These are phyloP conservation scores for Aspergillus funiculosus DNA, from an alignment of 495 filamentous ascomycete species.

Conservation along the genomic window DNA sequence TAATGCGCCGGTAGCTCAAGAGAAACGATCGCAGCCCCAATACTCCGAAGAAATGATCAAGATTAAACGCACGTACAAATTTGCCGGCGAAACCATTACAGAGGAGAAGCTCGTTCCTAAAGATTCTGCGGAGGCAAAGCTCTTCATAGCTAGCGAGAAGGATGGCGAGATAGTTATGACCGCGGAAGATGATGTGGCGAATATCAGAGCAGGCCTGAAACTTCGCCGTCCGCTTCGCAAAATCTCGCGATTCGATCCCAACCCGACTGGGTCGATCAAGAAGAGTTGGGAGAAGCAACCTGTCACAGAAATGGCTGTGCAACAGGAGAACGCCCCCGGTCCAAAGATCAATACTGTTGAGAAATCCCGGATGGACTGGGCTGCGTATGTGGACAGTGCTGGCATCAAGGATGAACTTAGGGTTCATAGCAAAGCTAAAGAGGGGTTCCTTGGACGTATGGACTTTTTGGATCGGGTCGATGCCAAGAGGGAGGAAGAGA, in stretches of 20 bases:
- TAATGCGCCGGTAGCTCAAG: not conserved
- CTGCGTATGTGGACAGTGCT: constrained; percentile 83
- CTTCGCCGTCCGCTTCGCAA: constrained; percentile 63
- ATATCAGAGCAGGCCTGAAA: constrained; percentile 19
- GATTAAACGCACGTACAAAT: constrained; percentile 85
- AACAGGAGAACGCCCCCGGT: constrained; percentile 45
- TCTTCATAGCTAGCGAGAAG: constrained; percentile 58
- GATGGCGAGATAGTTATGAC: constrained; percentile 30
- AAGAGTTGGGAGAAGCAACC: constrained; percentile 45
- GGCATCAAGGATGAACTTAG: constrained; percentile 89
- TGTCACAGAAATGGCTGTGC: constrained; percentile 14
- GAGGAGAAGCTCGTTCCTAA: constrained; percentile 76
- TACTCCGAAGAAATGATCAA: constrained; percentile 54
- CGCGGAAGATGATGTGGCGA: constrained; percentile 22
- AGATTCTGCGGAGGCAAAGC: constrained; percentile 73
- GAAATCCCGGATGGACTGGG: constrained; percentile 94
- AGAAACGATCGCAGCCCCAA: constrained; percentile 7
- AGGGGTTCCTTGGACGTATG: constrained; percentile 74
- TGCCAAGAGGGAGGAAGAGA: constrained; percentile 68
- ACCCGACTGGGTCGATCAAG: constrained; percentile 44
- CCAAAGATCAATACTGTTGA: constrained; percentile 94
- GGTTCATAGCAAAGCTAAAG: constrained; percentile 75
- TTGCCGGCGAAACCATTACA: constrained; percentile 79
- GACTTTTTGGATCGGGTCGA: constrained; percentile 86
- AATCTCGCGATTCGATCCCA: constrained; percentile 78